Conservation (phyloP, 2,329 filamentous ascomycete species). For the Colletotrichum echinochloae region DNA sequence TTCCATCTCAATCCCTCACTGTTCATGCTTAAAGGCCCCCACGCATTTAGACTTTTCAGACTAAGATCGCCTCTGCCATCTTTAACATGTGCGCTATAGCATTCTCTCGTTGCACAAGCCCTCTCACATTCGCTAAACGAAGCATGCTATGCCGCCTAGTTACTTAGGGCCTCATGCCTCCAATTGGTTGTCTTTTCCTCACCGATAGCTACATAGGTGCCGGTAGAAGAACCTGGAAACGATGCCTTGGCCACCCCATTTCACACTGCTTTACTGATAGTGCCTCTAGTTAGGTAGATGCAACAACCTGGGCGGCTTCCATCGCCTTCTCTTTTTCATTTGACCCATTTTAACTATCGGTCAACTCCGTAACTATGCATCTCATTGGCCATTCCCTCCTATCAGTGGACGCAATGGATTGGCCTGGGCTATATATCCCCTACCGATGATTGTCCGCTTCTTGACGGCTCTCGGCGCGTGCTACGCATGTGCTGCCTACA, state of each 20-base stretch:
- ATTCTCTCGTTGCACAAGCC: not conserved
- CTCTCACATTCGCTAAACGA: slow-evolving; percentile 14
- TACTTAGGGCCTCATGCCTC: slow-evolving; percentile 22
- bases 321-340: slow-evolving; percentile 27
- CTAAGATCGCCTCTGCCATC: slow-evolving; percentile 26
- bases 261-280: slow-evolving; percentile 9
- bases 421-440: slow-evolving; percentile 24
- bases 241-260: slow-evolving; percentile 11
- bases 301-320: slow-evolving; percentile 29
- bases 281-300: slow-evolving; percentile 9
- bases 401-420: slow-evolving; percentile 25
- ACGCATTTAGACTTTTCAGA: slow-evolving; percentile 35
- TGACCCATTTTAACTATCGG: slow-evolving; percentile 32
- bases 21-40: slow-evolving; percentile 34
- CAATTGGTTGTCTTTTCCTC: slow-evolving; percentile 11
- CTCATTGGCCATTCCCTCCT: slow-evolving; percentile 25
- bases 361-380: slow-evolving; percentile 18
- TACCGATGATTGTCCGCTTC: slow-evolving; percentile 27
- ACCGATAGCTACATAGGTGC: slow-evolving; percentile 27
- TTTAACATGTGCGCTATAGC: slow-evolving; percentile 26
- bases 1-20: no score
- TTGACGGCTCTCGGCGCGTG: slow-evolving; percentile 33
- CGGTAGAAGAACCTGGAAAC: not conserved
- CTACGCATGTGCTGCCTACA: slow-evolving; percentile 37
- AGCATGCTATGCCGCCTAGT: slow-evolving; percentile 30